Percentiles rank a stretch among this genome's conserved stretches.
These are phyloP conservation scores for Astragalus membranaceus DNA, from an alignment of 306 rosid genomes.

Conservation along the genomic window DNA sequence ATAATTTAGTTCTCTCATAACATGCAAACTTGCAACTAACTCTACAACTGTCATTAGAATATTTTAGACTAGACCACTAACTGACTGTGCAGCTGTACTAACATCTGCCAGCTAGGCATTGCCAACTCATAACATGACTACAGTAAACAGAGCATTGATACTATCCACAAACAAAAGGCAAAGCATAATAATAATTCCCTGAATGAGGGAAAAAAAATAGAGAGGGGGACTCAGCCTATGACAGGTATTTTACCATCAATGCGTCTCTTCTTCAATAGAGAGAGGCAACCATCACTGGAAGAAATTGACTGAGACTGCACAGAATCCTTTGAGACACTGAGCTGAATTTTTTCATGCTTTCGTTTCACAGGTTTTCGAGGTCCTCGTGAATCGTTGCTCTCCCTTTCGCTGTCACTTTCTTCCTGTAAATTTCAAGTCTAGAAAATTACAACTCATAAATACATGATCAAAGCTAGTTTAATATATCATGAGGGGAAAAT, in stretches of 20 bases:
- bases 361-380: constrained; percentile 44
- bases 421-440: constrained; percentile 43
- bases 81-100: not conserved
- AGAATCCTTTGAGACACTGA: too few relatives aligned
- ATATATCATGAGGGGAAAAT: not conserved
- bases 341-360: constrained; percentile 55
- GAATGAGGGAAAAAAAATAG: not conserved
- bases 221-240: not conserved
- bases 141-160: not conserved
- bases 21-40: not conserved
- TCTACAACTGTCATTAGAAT: not conserved
- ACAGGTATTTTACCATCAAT: constrained; percentile 47
- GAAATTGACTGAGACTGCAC: constrained; percentile 40
- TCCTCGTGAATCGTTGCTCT: constrained; percentile 55
- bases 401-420: constrained; percentile 68
- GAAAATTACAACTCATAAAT: constrained; percentile 15
- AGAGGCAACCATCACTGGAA: constrained; percentile 58
- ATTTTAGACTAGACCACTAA: too few relatives aligned
- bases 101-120: not conserved
- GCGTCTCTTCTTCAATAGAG: constrained; percentile 52
- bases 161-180: not conserved
- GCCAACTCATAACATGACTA: too few relatives aligned
- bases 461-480: constrained; percentile 2
- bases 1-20: not conserved
- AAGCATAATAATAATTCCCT: not conserved